Percentiles rank a stretch among this genome's conserved stretches.
phyloP scores from a whole-genome alignment of 2,329 filamentous ascomycete species.

The Penicillium sp. region DNA sequence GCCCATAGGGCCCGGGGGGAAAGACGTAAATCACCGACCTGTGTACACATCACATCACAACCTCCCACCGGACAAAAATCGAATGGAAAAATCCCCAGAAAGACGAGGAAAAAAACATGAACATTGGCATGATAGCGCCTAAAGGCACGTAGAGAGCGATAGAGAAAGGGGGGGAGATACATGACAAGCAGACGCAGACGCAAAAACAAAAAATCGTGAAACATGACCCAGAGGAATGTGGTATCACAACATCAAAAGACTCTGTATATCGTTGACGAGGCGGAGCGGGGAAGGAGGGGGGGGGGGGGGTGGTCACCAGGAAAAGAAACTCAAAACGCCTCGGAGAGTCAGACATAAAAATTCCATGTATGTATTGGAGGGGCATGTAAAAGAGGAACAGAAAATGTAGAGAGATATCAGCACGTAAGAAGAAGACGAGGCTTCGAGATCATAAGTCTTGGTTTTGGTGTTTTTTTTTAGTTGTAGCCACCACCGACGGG shows the following conservation, averaged over 20 bases:
- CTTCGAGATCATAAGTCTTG: slow-evolving; percentile 8
- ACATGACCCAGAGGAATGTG: slow-evolving; percentile 32
- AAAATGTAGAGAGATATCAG: slow-evolving; percentile 1
- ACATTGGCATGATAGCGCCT: slow-evolving; percentile 1
- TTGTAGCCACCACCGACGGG: slow-evolving; percentile 46
- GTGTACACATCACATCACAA: slow-evolving; percentile 19
- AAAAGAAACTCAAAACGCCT: slow-evolving; percentile 17
- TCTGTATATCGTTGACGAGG: slow-evolving; percentile 22
- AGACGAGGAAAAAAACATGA: slow-evolving; percentile 10
- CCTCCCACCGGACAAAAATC: slow-evolving; percentile 5
- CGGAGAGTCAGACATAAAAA: slow-evolving; percentile 13
- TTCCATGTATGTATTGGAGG: slow-evolving; percentile 26
- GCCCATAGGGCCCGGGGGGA: slow-evolving; percentile 12
- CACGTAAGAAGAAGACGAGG: slow-evolving; percentile 18
- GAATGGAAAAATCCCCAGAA: slow-evolving; percentile 13
- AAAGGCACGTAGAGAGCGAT: slow-evolving; percentile 12
- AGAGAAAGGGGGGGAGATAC: neutral
- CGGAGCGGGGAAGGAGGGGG: neutral
- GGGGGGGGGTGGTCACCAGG: slow-evolving; percentile 17
- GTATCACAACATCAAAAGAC: slow-evolving; percentile 34
- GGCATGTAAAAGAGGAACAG: slow-evolving; percentile 2
- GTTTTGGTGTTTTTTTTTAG: slow-evolving; percentile 23
- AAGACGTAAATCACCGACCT: slow-evolving; percentile 14
- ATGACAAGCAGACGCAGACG: slow-evolving; percentile 14
- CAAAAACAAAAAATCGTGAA: slow-evolving; percentile 30